phyloP scores from a whole-genome alignment of 768 basidiomycete genomes.

The Suillus luteus region DNA sequence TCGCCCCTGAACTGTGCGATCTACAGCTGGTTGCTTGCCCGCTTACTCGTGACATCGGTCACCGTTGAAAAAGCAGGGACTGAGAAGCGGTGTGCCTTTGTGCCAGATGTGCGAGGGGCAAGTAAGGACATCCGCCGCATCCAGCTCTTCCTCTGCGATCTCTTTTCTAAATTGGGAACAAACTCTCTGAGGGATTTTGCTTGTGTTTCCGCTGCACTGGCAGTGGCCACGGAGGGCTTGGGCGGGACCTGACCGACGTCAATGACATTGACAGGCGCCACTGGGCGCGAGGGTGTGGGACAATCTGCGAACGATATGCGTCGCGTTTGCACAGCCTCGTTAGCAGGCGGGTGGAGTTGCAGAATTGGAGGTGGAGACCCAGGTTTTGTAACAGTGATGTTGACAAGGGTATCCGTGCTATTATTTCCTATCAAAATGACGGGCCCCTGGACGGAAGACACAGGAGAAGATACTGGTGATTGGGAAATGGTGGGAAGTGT shows the following conservation, averaged over 20 bases:
- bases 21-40: background rate
- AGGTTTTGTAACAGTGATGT: background rate
- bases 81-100: conserved; percentile 20
- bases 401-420: background rate
- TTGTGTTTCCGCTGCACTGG: conserved; percentile 1
- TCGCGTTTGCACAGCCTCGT: background rate
- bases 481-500: background rate
- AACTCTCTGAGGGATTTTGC: background rate
- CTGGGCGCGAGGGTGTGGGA: background rate
- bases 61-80: conserved; percentile 15
- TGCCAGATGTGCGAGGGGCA: conserved; percentile 13
- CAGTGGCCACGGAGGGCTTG: background rate
- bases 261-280: background rate
- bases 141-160: conserved; percentile 4
- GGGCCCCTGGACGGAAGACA: background rate
- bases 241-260: conserved; percentile 2
- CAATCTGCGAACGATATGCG: conserved; percentile 2
- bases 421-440: background rate
- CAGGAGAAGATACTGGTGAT: background rate
- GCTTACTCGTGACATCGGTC: background rate
- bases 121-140: conserved; percentile 19
- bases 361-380: background rate
- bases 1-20: background rate
- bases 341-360: background rate
- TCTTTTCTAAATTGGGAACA: background rate